Conservation (phyloP, 2,329 filamentous ascomycete species). For the Colletotrichum abscissum region DNA sequence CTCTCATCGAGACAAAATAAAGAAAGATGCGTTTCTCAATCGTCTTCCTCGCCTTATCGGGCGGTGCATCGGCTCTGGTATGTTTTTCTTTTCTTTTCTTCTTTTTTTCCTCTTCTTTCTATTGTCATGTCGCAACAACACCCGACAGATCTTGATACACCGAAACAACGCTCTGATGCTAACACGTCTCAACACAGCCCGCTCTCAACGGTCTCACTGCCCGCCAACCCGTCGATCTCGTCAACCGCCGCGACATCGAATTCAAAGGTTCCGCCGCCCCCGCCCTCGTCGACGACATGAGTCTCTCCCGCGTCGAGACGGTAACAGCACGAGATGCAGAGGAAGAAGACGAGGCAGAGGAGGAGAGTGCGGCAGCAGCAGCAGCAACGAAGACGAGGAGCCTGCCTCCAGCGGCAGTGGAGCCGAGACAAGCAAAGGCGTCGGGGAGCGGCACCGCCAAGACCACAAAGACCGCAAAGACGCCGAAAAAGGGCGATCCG, state of each 20-base stretch:
- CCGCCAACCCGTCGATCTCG: conserved; percentile 2
- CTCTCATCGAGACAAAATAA: background rate
- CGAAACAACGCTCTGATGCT: background rate
- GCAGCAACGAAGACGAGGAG: conserved; percentile 1
- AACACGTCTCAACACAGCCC: background rate
- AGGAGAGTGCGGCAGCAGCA: background rate
- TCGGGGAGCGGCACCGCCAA: background rate
- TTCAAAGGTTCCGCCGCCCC: background rate
- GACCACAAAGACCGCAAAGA: background rate
- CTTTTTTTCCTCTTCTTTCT: too few species aligned
- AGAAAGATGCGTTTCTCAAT: conserved; percentile 24
- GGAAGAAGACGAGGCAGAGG: background rate
- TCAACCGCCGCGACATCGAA: conserved; percentile 15
- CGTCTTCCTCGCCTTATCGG: conserved; percentile 23
- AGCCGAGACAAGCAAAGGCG: background rate
- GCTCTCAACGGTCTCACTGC: background rate
- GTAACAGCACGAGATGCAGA: background rate
- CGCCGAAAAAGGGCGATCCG: background rate
- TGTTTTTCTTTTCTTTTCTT: background rate
- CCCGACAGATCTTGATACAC: background rate
- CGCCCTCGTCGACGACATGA: conserved; percentile 1
- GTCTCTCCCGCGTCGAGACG: background rate
- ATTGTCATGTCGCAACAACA: background rate
- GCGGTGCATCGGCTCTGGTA: conserved; percentile 30
- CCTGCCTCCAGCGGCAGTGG: background rate